Conservation (phyloP, 2,329 filamentous ascomycete genomes). For the Mycosphaerelloides madeirae region DNA sequence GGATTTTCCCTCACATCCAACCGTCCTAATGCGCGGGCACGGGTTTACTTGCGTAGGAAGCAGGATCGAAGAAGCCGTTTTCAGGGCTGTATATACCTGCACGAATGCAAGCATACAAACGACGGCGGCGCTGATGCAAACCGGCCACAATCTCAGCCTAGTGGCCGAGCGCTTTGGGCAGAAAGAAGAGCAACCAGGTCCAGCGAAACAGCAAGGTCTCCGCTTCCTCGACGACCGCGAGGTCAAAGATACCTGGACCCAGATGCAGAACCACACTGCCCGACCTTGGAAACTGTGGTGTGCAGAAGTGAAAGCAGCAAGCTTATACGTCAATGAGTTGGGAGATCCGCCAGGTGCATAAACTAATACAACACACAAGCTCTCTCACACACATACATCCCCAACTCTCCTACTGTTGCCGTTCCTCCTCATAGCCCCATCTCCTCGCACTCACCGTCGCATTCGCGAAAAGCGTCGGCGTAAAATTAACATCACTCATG, state of each 20-base stretch:
- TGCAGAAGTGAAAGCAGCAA: conserved; percentile 37
- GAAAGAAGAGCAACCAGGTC: conserved; percentile 35
- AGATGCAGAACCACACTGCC: conserved; percentile 29
- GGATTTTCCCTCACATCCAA: conserved; percentile 22
- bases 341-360: conserved; percentile 1
- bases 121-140: conserved; percentile 34
- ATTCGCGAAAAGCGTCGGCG: conserved; percentile 6
- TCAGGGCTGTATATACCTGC: conserved; percentile 41
- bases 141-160: conserved; percentile 37
- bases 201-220: conserved; percentile 39
- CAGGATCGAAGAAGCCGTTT: conserved; percentile 43
- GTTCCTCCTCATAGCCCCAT: not conserved
- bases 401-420: not conserved
- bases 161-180: conserved; percentile 35
- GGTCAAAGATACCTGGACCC: conserved; percentile 38
- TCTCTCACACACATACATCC: not conserved
- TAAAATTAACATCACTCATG: conserved; percentile 5
- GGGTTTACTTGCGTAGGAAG: conserved; percentile 42
- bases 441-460: not conserved
- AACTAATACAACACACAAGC: not conserved
- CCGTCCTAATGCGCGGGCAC: conserved; percentile 40
- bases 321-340: conserved; percentile 38
- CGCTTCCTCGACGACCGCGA: conserved; percentile 42
- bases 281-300: conserved; percentile 43
- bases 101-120: conserved; percentile 39